A percentile compares a stretch with the other conserved stretches of the same genome.
Conservation (phyloP, 164 flowering plant species). For the Euptelea pleiosperma region DNA sequence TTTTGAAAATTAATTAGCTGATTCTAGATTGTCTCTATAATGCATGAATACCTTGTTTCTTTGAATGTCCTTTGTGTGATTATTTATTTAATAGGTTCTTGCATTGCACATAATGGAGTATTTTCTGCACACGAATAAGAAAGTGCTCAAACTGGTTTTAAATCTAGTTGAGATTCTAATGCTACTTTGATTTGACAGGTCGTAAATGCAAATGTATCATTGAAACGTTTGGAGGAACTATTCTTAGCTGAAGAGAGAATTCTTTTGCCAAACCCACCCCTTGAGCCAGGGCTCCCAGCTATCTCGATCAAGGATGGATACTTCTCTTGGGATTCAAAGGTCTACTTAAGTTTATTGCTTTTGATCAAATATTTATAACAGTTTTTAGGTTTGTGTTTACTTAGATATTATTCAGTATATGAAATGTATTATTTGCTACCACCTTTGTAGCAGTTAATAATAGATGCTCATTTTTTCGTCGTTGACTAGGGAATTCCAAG, state of each 20-base stretch:
- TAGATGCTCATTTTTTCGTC: too few species aligned
- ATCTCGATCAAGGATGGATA: slow-evolving; percentile 78
- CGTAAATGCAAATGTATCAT: slow-evolving; percentile 91
- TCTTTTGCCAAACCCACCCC: slow-evolving; percentile 87
- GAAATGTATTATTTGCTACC: too few species aligned
- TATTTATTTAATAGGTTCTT: too few species aligned
- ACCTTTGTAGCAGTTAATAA: too few species aligned
- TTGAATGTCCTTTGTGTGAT: neutral
- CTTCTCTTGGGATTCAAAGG: slow-evolving; percentile 97
- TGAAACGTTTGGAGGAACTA: slow-evolving; percentile 91
- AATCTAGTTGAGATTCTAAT: neutral
- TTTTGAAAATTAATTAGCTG: neutral
- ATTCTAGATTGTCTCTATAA: neutral
- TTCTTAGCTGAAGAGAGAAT: slow-evolving; percentile 80
- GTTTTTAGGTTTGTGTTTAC: neutral
- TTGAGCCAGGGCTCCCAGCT: slow-evolving; percentile 70
- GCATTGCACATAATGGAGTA: too few species aligned
- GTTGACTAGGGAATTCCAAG: too few species aligned
- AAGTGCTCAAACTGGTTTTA: neutral
- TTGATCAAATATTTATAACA: neutral
- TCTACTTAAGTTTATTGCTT: slow-evolving; percentile 18
- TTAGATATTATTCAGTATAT: neutral
- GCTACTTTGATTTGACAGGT: slow-evolving; percentile 42
- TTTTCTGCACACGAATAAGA: too few species aligned
- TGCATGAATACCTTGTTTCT: neutral